Base-by-base conservation (phyloP, 164 flowering plant genomes). In the Vitis amurensis region DNA sequence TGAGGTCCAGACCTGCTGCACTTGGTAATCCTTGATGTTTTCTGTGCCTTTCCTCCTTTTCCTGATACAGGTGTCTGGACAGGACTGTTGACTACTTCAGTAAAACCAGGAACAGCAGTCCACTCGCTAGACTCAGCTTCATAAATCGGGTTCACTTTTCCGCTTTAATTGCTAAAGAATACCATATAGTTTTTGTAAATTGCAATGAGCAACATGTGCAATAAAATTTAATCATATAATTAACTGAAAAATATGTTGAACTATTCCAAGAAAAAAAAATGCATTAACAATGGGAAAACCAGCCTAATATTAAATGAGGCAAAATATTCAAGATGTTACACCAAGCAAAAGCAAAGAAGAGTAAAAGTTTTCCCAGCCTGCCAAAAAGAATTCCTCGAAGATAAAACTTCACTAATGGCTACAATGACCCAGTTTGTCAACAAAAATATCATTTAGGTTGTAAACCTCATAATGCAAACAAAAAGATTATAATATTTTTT, bases 41-140 rank as follows among this genome's bases (percentile, higher is more conserved):
- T 88, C 53, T 68, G 75, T 67, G 73, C 76, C 70, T 80, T 89
- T 17, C 81, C 83, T 9, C 69, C 80, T 73, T 84, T 86, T 69
- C 79, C 82, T 23, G 90, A 80, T 23, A 76, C 75, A 71, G 88
- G 89, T 63, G 87, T 87, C 74, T 73, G 82, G 8, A 76, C 60
- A 27, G 85, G 70, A 68, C 82, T 84, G 77, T 61, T 79, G 44
- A 69, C 70, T 16, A 64, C 72, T 65, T 73, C 82, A 50, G 77
- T 65, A 60, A 55, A 65, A 51, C 81, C 86, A 63, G 74, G 71
- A 73, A 30, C 66, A 29, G 74, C 66, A 27, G 78, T 64, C 74
- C 74, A 64, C 52, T 79, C 80, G 62, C 69, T 78, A 50, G 83
- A 74, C 55, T 83, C 87, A 37, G 65, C 74, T 73, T 79, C 81